Evolutionary conservation across 148 eudicot genomes (phyloP).

Genomic region (Polygonum maritimum): DNA sequence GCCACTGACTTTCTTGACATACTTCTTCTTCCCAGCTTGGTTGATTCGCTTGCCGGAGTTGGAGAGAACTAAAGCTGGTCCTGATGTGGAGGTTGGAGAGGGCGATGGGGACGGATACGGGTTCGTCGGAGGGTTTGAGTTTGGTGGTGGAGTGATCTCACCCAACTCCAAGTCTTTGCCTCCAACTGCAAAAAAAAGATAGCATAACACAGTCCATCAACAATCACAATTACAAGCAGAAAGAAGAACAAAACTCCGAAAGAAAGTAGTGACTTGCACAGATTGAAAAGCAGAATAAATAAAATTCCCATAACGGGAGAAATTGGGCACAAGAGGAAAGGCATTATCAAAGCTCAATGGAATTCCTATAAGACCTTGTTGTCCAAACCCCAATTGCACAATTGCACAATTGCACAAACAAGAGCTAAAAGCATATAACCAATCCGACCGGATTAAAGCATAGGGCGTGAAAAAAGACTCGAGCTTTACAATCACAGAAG

Average conservation of each 20-base stretch:
- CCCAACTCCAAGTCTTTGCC: conserved; percentile 40
- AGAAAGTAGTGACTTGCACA: background rate
- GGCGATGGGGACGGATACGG: conserved; percentile 46
- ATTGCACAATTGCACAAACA: background rate
- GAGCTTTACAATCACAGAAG: background rate
- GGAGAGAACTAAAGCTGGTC: conserved; percentile 69
- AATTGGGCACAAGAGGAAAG: background rate
- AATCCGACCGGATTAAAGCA: background rate
- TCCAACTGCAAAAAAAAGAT: conserved; percentile 15
- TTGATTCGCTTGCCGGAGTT: conserved; percentile 80
- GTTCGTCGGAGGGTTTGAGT: conserved; percentile 9
- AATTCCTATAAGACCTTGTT: background rate
- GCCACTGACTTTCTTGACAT: conserved; percentile 83
- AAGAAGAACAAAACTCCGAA: background rate
- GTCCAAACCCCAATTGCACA: no score
- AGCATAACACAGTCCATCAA: background rate
- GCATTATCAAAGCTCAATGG: background rate
- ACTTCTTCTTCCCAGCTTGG: conserved; percentile 80
- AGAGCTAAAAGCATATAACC: background rate
- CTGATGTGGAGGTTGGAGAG: conserved; percentile 58
- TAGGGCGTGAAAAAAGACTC: background rate
- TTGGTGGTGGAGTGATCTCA: background rate
- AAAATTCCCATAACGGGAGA: background rate
- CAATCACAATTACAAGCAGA: background rate
- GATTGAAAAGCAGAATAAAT: background rate